Evolutionary conservation across 768 basidiomycete species (phyloP).

Genomic region (Tylopilus balloui): DNA sequence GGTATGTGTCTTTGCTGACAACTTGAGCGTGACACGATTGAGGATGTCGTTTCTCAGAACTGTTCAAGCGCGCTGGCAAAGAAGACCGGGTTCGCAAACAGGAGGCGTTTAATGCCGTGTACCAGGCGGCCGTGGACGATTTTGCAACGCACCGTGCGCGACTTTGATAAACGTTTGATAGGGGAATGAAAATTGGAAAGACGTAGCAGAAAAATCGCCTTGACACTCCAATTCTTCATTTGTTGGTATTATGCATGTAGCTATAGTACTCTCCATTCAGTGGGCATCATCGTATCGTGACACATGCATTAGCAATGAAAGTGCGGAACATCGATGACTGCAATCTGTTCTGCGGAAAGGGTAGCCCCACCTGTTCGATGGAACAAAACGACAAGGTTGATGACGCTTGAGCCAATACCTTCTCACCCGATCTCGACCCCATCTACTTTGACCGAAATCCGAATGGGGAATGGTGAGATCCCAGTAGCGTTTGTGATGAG

Average conservation of each 20-base stretch:
- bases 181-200: not conserved
- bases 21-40: not conserved
- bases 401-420: not conserved
- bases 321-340: not conserved
- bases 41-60: conserved; percentile 35
- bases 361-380: not conserved
- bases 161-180: conserved; percentile 13
- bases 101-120: conserved; percentile 38
- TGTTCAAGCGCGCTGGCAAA: conserved; percentile 56
- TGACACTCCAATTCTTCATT: not conserved
- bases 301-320: not conserved
- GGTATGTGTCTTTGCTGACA: conserved; percentile 37
- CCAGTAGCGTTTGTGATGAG: conserved; percentile 71
- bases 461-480: conserved; percentile 79
- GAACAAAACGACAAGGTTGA: not conserved
- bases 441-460: conserved; percentile 63
- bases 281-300: not conserved
- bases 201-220: not conserved
- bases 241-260: conserved; percentile 2
- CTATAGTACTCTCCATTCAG: conserved; percentile 4
- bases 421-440: conserved; percentile 53
- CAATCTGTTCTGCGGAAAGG: not conserved
- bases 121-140: conserved; percentile 23
- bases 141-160: conserved; percentile 12
- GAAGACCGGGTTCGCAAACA: conserved; percentile 45